Conservation (phyloP, 768 basidiomycete genomes). For the Lyophyllum atratum region DNA sequence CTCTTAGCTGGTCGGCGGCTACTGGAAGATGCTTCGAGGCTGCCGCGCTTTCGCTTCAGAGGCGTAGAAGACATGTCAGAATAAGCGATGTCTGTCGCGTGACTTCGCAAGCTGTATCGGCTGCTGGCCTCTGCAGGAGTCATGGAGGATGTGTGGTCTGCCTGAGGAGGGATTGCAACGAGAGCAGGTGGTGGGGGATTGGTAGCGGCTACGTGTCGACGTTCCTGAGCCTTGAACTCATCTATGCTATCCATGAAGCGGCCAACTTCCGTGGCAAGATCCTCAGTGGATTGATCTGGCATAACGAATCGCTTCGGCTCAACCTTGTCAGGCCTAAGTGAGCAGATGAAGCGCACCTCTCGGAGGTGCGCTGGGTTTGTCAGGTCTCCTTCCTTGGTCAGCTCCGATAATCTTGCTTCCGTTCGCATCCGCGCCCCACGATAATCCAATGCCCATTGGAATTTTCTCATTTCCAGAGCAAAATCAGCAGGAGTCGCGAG, state of each 20-base stretch:
- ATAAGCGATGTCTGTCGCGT: neutral
- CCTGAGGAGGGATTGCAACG: neutral
- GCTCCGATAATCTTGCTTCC: neutral
- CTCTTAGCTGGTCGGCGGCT: neutral
- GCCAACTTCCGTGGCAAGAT: constrained; percentile 13
- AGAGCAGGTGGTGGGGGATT: neutral
- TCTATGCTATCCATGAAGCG: constrained; percentile 13
- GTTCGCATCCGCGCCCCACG: constrained; percentile 13
- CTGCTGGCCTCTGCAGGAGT: neutral
- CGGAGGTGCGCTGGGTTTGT: neutral
- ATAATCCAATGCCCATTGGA: constrained; percentile 53
- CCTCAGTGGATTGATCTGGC: constrained; percentile 18
- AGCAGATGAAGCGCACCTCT: neutral
- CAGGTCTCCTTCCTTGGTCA: constrained; percentile 16
- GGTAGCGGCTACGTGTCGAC: neutral
- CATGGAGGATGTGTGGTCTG: neutral
- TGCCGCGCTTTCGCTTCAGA: neutral
- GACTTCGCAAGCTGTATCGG: neutral
- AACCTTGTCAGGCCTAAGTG: neutral
- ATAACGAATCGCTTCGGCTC: constrained; percentile 18
- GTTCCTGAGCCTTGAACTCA: neutral
- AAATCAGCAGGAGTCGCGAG: constrained; percentile 43
- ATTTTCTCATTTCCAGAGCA: constrained; percentile 43
- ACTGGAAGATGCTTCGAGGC: neutral
- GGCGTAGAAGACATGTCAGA: neutral